These are phyloP conservation scores for Tympanopsis confertula DNA, from an alignment of 2,329 filamentous ascomycete genomes.

Conservation along the genomic window DNA sequence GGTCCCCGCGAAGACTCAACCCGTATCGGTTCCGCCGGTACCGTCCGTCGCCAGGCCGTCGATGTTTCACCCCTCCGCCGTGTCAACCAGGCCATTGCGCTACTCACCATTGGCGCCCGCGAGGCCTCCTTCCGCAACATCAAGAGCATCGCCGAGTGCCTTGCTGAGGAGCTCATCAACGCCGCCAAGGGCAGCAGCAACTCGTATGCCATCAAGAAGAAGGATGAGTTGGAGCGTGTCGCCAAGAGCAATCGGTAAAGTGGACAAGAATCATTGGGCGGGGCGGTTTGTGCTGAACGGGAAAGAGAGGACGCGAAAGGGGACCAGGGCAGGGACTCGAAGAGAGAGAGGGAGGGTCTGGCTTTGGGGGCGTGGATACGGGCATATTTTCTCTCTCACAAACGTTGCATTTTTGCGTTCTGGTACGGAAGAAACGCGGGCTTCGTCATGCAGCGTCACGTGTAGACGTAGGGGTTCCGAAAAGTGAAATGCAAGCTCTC, in stretches of 20 bases:
- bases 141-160: slow-evolving; percentile 99
- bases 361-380: slow-evolving; percentile 13
- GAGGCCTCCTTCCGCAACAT: slow-evolving; percentile 99
- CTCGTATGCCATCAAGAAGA: slow-evolving; percentile 99
- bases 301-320: slow-evolving; percentile 23
- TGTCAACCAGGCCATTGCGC: slow-evolving; percentile 99
- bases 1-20: slow-evolving; percentile 99
- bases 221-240: slow-evolving; percentile 99
- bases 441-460: slow-evolving; percentile 30
- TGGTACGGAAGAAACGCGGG: slow-evolving; percentile 32
- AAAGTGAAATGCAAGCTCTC: slow-evolving; percentile 20
- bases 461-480: too few species aligned
- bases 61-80: slow-evolving; percentile 98
- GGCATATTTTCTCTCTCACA: too few species aligned
- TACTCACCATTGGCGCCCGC: slow-evolving; percentile 96
- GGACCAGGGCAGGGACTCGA: slow-evolving; percentile 21
- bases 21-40: slow-evolving; percentile 98
- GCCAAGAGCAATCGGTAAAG: slow-evolving; percentile 99
- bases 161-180: slow-evolving; percentile 99
- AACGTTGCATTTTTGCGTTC: slow-evolving; percentile 31
- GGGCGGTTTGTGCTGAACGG: slow-evolving; percentile 3
- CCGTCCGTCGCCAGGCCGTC: slow-evolving; percentile 98
- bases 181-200: slow-evolving; percentile 99
- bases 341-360: slow-evolving; percentile 22
- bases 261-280: slow-evolving; percentile 18